Evolutionary conservation across 108 stramenopile species (phyloP), one percentile per base, ranked within the genome.

Genomic region (Discostella pseudostelligera): DNA sequence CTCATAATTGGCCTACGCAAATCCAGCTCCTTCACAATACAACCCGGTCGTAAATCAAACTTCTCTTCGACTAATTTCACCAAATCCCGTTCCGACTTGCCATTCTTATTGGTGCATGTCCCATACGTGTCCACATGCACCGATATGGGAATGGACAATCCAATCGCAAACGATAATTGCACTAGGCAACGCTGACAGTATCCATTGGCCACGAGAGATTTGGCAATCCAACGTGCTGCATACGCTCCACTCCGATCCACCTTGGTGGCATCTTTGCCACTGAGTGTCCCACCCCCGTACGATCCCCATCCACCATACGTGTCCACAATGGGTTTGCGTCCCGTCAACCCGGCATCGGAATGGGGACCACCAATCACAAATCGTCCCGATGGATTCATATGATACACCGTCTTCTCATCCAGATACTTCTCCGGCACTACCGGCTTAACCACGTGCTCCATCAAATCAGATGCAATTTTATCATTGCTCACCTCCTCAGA

Each of bases 251-350:
- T 90, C 32, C 97, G 90, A 83, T 96, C 96, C 9, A 98, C 88
- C 74, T 96, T 98, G 72, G 96, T 96, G 55, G 94, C 83, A 75
- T 96, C 97, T 85, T 98, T 98, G 11, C 97, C 97, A 44, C 94
- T 95, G 65, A 96, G 92, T 28, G 97, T 91, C 28, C 97, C 97
- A 14, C 97, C 97, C 42, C 97, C 97, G 70, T 97, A 95, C 17
- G 95, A 93, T 58, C 96, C 97, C 97, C 97, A 98, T 65, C 97
- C 97, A 32, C 97, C 97, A 70, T 98, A 98, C 35, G 92, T 96
- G 80, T 98, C 97, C 37, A 96, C 93, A 67, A 95, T 93, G 67
- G 96, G 94, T 77, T 98, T 98, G 45, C 97, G 88, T 35, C 97
- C 97, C 9, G 97, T 96, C 8, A 98, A 80, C 45, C 97, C 96